A percentile compares a stretch with the other conserved stretches of the same genome.
These are phyloP conservation scores for Ricinus communis DNA, from an alignment of 345 rosid species.

Conservation along the genomic window DNA sequence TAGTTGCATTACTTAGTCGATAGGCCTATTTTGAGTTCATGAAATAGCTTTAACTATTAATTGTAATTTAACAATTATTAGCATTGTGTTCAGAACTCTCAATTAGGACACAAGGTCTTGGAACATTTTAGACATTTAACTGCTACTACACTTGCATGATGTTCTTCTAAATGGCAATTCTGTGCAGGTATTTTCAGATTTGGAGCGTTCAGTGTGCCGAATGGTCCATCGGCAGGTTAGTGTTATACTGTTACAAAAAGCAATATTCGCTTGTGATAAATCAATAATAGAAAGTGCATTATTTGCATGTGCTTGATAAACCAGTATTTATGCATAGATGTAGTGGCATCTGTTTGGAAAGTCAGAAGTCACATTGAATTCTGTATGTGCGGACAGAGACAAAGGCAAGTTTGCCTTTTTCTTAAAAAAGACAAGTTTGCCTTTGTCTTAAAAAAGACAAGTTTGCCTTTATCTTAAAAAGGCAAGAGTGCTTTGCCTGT, in stretches of 20 bases:
- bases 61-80: not conserved
- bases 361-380: conserved; percentile 18
- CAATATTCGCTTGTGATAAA: not conserved
- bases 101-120: not conserved
- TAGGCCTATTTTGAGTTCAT: not conserved
- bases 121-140: not conserved
- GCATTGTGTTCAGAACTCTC: not conserved
- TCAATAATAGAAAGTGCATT: not conserved
- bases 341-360: not conserved
- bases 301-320: not conserved
- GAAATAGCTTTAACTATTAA: not conserved
- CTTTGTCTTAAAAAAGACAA: conserved; percentile 14
- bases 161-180: conserved; percentile 9
- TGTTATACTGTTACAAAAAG: conserved; percentile 16
- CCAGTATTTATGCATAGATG: not conserved
- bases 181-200: conserved; percentile 85
- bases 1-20: not conserved
- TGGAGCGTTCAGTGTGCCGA: conserved; percentile 93
- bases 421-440: too few relatives aligned
- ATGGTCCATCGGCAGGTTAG: conserved; percentile 94
- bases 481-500: not conserved
- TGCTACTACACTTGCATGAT: not conserved
- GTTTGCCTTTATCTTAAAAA: conserved; percentile 10
- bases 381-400: not conserved
- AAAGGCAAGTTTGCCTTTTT: conserved; percentile 14